phyloP scores from a whole-genome alignment of 2,329 filamentous ascomycete genomes.

The Botrytis tulipae region DNA sequence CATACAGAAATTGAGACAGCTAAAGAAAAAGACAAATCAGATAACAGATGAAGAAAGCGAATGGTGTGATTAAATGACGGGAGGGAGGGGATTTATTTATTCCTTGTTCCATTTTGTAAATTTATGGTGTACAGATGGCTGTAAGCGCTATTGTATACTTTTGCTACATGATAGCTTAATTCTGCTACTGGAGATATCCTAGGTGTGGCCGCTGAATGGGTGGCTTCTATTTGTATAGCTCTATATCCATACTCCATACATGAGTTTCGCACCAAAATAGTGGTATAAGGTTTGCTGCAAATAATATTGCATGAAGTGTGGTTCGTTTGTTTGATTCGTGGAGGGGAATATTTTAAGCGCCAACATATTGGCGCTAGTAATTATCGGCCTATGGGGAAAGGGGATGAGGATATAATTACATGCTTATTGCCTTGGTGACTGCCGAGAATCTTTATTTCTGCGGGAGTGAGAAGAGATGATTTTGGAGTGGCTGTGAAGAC shows the following conservation, averaged over 20 bases:
- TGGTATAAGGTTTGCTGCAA: neutral
- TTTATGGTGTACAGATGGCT: neutral
- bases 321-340: neutral
- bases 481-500: neutral
- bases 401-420: neutral
- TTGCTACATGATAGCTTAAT: neutral
- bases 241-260: neutral
- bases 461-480: neutral
- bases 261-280: neutral
- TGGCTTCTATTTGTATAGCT: neutral
- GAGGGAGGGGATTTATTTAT: neutral
- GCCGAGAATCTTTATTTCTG: neutral
- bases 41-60: neutral
- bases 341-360: neutral
- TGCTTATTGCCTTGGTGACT: neutral
- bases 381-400: neutral
- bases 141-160: neutral
- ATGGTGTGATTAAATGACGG: neutral
- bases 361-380: neutral
- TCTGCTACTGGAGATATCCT: neutral
- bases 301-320: neutral
- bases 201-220: neutral
- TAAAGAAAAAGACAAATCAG: neutral
- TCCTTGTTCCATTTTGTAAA: neutral
- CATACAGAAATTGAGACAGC: constrained; percentile 4